Evolutionary conservation across 1,139 yeast species (phyloP), one percentile per base, ranked within the genome.

Genomic region (Candida tunisiensis): DNA sequence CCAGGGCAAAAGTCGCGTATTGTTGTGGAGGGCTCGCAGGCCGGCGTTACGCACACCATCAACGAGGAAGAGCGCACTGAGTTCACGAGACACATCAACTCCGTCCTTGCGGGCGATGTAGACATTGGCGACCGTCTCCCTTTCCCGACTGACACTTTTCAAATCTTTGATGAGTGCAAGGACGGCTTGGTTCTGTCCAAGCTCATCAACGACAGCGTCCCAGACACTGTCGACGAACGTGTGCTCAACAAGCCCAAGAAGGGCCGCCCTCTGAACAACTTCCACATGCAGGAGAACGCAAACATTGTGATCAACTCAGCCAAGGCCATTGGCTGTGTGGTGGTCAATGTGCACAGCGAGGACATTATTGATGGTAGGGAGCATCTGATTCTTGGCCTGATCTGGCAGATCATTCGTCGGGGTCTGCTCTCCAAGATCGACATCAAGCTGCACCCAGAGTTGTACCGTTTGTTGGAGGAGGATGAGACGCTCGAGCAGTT

Each of bases 401-500:
- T 88, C 43, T 88, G 99, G 99, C 99, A 88, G 60, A 78, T 91
- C 43, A 91, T 88, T 42, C 75, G 98, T 55, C 74, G 94, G 54
- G 99, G 98, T 25, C 62, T 88, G 47, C 70, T 88, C 42, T 69
- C 91, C 39, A 88, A 88, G 57, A 92, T 88, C 47, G 98, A 91
- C 52, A 88, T 88, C 51, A 85, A 88, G 53, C 62, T 75, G 37
- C 99, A 88, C 47, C 99, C 99, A 3, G 99, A 88, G 54, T 66
- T 88, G 49, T 88, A 91, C 57, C 77, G 99, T 43, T 60, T 88
- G 36, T 63, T 88, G 39, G 95, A 83, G 50, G 96, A 88, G 24
- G 98, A 88, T 50, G 99, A 88, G 56, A 88, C 96, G 23, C 64
- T 88, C 37, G 99, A 91, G 52, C 96, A 88, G 55, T 88, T 88